Evolutionary conservation across 371 early-diverging fungal species (phyloP).

Genomic region (Haplosporangium sp.): DNA sequence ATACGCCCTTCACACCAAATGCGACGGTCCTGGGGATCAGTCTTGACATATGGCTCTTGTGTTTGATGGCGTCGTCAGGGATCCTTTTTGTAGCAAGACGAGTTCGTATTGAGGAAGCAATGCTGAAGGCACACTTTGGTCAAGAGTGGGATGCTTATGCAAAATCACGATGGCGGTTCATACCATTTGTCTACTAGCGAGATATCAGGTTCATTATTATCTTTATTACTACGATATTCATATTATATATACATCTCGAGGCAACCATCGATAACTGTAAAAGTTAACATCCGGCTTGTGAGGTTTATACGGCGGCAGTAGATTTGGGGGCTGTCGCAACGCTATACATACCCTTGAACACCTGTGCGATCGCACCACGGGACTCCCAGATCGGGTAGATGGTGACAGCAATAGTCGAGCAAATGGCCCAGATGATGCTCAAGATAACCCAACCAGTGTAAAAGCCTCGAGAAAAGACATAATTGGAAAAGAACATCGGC

Average conservation of each 20-base stretch:
- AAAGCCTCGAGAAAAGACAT: slow-evolving; percentile 71
- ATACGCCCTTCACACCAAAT: not conserved
- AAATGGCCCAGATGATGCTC: slow-evolving; percentile 71
- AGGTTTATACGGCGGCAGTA: slow-evolving; percentile 22
- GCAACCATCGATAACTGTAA: too few species aligned
- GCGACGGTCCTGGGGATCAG: not conserved
- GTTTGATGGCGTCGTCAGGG: not conserved
- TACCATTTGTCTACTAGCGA: slow-evolving; percentile 15
- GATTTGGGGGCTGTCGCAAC: slow-evolving; percentile 13
- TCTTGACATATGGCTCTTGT: not conserved
- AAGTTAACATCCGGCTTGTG: too few species aligned
- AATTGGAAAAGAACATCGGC: slow-evolving; percentile 72
- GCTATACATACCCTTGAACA: slow-evolving; percentile 55
- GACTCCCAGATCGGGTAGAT: slow-evolving; percentile 72
- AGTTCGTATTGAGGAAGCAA: slow-evolving; percentile 2
- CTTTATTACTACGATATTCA: not conserved
- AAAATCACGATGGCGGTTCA: not conserved
- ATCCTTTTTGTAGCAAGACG: not conserved
- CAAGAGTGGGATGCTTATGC: slow-evolving; percentile 11
- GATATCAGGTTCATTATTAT: not conserved
- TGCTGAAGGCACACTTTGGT: slow-evolving; percentile 9
- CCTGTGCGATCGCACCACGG: slow-evolving; percentile 55
- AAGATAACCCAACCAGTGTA: slow-evolving; percentile 77
- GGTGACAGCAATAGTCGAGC: slow-evolving; percentile 64
- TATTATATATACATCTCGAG: too few species aligned